Evolutionary conservation across 192 early-diverging fungal genomes (phyloP), one percentile per base, ranked within the genome.

Genomic region (Coemansia sp.): DNA sequence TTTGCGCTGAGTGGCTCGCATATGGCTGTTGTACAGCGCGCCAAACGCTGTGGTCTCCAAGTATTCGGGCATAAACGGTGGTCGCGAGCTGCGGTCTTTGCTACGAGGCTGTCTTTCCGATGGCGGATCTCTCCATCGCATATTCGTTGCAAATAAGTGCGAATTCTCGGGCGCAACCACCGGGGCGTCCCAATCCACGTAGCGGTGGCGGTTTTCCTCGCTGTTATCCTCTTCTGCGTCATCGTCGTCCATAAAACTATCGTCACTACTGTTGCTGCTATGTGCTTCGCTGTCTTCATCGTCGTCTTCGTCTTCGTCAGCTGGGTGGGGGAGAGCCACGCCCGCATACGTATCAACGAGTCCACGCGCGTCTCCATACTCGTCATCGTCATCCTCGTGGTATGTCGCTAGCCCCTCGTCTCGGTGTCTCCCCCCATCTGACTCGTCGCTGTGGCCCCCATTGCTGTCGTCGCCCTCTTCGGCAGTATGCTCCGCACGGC

Each of bases 11-110:
- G 7, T 23, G 60, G 38, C 59, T 2, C 34, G 49, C 49, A 44
- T 10, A 49, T 32, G 38, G 30, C 53, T 47, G 34, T 58, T 62
- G 41, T 59, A 54, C 14, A 73, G n/a, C 10, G 56, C 49, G 9
- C 73, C 78, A 47, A 66, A 81, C 25, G 69, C 68, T 6, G 78
- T 76, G n/a, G 59, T 64, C 24, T 76, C 62, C 12, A 81, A 62
- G 48, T 81, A 81, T 21, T 62, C 49, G 28, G 78, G 78, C 22
- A 81, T 67, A 48, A 68, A 81, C 23, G 54, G 56, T 38, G 48
- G 28, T 8, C 14, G 49, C 3, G 58, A 30, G 34, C 52, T 25
- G 23, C 27, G 47, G 25, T 51, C 49, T 14, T 64, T 70, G 68
- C 56, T 58, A 22, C 23, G 61, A 0, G 67, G 12, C 26, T 38